phyloP scores from a whole-genome alignment of 352 stramenopile species.

The Globisporangium splendens region DNA sequence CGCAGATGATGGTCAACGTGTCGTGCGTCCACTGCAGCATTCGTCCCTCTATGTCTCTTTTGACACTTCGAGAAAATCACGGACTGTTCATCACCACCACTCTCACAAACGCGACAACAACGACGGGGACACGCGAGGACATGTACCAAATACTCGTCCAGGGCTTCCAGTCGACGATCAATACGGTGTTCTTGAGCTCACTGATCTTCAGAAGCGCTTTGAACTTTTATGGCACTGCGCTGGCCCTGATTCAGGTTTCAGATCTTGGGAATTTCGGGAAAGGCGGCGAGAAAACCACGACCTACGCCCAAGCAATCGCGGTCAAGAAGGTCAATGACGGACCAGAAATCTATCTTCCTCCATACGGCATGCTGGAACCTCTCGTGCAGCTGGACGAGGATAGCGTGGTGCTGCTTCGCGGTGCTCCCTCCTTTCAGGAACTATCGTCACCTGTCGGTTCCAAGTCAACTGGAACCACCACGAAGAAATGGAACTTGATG shows the following conservation, averaged over 20 bases:
- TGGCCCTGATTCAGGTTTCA: slow-evolving; percentile 39
- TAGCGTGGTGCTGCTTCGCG: slow-evolving; percentile 33
- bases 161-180: slow-evolving; percentile 28
- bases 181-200: slow-evolving; percentile 28
- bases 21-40: slow-evolving; percentile 37
- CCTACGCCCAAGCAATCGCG: slow-evolving; percentile 34
- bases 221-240: slow-evolving; percentile 29
- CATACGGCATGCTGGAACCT: slow-evolving; percentile 28
- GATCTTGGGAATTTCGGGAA: slow-evolving; percentile 38
- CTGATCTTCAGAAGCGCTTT: slow-evolving; percentile 29
- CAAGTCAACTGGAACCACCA: background rate
- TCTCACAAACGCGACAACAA: background rate
- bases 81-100: slow-evolving; percentile 12
- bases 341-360: slow-evolving; percentile 37
- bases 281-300: slow-evolving; percentile 13
- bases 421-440: slow-evolving; percentile 22
- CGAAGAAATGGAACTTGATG: slow-evolving; percentile 27
- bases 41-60: background rate
- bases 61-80: slow-evolving; percentile 3
- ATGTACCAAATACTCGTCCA: slow-evolving; percentile 18
- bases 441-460: slow-evolving; percentile 1
- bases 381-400: slow-evolving; percentile 39
- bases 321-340: slow-evolving; percentile 34
- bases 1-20: slow-evolving; percentile 31
- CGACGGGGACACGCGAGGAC: background rate